Evolutionary conservation across 73 alveolate genomes (phyloP), one percentile per base, ranked within the genome.

Genomic region (Paramecium sexaurelia): DNA sequence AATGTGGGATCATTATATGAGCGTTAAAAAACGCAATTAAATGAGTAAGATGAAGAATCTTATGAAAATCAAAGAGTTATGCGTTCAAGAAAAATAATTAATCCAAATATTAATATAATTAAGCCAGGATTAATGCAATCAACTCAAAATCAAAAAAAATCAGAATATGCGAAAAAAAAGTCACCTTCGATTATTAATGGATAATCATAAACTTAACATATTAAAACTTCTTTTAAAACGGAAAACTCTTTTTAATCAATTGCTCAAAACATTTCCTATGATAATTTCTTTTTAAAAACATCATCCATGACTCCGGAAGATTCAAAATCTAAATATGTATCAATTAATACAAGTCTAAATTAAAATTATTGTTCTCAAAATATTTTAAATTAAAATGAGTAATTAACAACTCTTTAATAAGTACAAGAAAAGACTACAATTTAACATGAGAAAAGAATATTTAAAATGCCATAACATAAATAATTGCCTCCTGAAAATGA

Each of bases 391-490:
- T 24, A 61, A 61, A 32, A 61, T 61, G 39, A 61, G 7, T 61
- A 61, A 61, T 61, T 29, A 29, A 61, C 8, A 7, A 61, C 83
- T 26, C 24, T 61, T 3, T 11, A 61, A 11, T 29, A 29, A 61
- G 11, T 61, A 11, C 9, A 61, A 24, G 83, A 22, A 24, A 61
- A 61, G 43, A 61, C 47, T 19, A 61, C 83, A 0, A 61, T 61
- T 32, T 8, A 61, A 29, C 83, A 61, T 61, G 39, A 61, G 26
- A 61, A 32, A 26, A 26, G 26, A 26, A 61, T 32, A 0, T 61
- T 61, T 9, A 61, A 61, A 61, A 26, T 61, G 26, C 83, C 83
- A 13, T 61, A 61, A 61, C 83, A 61, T 61, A 61, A 61, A 32
- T 26, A 61, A 1, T 61, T 61, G 24, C 83, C 83, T 45, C 37